A percentile compares a stretch with the other conserved stretches of the same genome.
Conservation (phyloP, 306 rosid genomes). For the Pterocarpus santalinus region DNA sequence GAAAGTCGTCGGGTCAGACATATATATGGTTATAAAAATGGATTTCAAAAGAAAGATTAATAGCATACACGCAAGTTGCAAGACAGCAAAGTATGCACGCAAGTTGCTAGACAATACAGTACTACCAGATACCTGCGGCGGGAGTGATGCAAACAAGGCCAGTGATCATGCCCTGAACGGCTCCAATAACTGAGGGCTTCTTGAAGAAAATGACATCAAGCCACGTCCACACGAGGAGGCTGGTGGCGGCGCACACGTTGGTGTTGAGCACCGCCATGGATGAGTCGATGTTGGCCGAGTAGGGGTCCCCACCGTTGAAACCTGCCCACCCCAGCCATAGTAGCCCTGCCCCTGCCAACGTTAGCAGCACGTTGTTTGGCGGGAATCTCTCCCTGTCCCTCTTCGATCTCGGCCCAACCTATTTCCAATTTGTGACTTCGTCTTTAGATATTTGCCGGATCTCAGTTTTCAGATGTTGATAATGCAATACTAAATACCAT, state of each 20-base stretch:
- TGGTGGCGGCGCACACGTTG: conserved; percentile 80
- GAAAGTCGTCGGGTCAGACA: not conserved
- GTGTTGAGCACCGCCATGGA: conserved; percentile 83
- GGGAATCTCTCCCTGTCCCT: conserved; percentile 77
- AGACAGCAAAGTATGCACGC: not conserved
- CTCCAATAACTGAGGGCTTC: conserved; percentile 81
- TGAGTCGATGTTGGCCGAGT: conserved; percentile 70
- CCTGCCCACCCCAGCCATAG: conserved; percentile 88
- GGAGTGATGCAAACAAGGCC: conserved; percentile 88
- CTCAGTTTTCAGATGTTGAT: not conserved
- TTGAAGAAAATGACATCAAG: conserved; percentile 75
- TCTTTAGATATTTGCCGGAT: not conserved
- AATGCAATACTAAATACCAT: not conserved
- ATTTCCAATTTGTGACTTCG: not conserved
- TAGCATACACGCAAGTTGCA: not conserved
- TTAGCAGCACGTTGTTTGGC: conserved; percentile 74
- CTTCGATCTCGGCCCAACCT: conserved; percentile 75
- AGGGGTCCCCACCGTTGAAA: conserved; percentile 86
- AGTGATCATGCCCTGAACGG: conserved; percentile 88
- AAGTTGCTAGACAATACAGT: too few species aligned
- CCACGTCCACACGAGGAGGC: conserved; percentile 75
- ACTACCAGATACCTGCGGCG: conserved; percentile 58
- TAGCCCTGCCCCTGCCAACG: conserved; percentile 72
- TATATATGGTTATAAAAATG: too few species aligned
- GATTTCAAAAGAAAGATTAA: too few species aligned